These are phyloP conservation scores for Bryoglossum gracile DNA, from an alignment of 495 filamentous ascomycete genomes.

Conservation along the genomic window DNA sequence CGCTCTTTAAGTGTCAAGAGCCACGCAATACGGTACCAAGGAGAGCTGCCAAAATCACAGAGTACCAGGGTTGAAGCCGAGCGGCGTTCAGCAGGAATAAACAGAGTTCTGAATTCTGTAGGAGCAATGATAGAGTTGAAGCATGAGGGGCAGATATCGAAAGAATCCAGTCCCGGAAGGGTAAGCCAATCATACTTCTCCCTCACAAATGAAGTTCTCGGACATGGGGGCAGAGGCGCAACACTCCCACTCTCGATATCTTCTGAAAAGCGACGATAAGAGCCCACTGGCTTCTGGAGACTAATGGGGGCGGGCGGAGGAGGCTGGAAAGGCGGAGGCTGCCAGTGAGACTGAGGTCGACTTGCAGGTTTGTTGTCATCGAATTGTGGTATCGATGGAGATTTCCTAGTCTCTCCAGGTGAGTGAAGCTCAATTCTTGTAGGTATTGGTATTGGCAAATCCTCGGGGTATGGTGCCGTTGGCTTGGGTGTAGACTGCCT, in stretches of 20 bases:
- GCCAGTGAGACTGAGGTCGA: slow-evolving; percentile 17
- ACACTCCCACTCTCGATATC: slow-evolving; percentile 22
- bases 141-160: slow-evolving; percentile 61
- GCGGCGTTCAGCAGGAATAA: slow-evolving; percentile 40
- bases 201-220: slow-evolving; percentile 39
- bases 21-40: slow-evolving; percentile 65
- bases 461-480: slow-evolving; percentile 1
- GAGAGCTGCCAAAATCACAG: slow-evolving; percentile 52
- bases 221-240: slow-evolving; percentile 43
- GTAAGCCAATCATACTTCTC: slow-evolving; percentile 61
- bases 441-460: slow-evolving; percentile 18
- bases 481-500: slow-evolving; percentile 15
- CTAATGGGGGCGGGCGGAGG: slow-evolving; percentile 8
- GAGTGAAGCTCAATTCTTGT: slow-evolving; percentile 13
- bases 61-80: slow-evolving; percentile 34
- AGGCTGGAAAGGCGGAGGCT: slow-evolving; percentile 23
- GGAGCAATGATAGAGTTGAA: slow-evolving; percentile 44
- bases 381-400: slow-evolving; percentile 11
- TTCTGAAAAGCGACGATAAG: slow-evolving; percentile 24
- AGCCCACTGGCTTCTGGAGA: slow-evolving; percentile 20
- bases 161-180: slow-evolving; percentile 43
- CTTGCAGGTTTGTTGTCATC: slow-evolving; percentile 12
- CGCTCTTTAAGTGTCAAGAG: slow-evolving; percentile 51
- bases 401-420: slow-evolving; percentile 9
- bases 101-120: slow-evolving; percentile 44